Percentiles rank a stretch among this genome's conserved stretches.
Conservation (phyloP, 23 red algal species). For the Gracilaria vermiculophylla region DNA sequence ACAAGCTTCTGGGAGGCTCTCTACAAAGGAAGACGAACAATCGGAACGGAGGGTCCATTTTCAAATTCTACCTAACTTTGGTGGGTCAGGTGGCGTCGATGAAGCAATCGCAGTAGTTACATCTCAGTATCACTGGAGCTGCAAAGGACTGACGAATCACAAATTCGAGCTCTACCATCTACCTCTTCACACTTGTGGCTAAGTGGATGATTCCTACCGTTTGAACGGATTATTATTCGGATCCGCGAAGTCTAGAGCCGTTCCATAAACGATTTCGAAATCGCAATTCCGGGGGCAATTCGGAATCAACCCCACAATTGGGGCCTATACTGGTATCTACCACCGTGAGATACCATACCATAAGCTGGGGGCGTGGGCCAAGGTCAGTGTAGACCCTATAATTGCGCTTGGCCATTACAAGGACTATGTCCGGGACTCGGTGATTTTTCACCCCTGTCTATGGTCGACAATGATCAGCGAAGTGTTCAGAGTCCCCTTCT, state of each 20-base stretch:
- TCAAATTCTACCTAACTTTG: not conserved
- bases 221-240: not conserved
- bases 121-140: not conserved
- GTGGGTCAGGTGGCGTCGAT: not conserved
- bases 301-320: not conserved
- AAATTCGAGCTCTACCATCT: not conserved
- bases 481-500: too few relatives aligned
- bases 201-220: not conserved
- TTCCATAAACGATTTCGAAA: not conserved
- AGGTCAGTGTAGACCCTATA: conserved; percentile 13
- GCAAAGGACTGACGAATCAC: not conserved
- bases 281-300: not conserved
- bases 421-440: too few relatives aligned
- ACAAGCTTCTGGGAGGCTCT: not conserved
- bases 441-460: too few relatives aligned
- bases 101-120: not conserved
- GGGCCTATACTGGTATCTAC: not conserved
- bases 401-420: too few relatives aligned
- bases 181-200: not conserved
- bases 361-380: not conserved
- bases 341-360: not conserved
- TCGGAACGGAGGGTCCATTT: not conserved
- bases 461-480: too few relatives aligned
- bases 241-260: not conserved
- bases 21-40: not conserved